phyloP scores from a whole-genome alignment of 352 stramenopile species.

The Globisporangium emineosum region DNA sequence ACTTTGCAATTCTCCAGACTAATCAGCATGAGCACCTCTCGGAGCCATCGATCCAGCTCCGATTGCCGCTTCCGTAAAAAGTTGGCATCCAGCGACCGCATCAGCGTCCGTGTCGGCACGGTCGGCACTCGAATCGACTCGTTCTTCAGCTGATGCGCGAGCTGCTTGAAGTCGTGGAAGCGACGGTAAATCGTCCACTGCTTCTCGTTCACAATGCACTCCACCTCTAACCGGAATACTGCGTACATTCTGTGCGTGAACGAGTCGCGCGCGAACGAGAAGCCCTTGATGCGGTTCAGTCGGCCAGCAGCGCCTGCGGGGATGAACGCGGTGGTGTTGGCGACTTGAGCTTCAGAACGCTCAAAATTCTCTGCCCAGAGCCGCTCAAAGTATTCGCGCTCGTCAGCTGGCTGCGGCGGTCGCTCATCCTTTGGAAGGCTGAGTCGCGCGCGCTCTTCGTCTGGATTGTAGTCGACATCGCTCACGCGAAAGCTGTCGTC shows the following conservation, averaged over 20 bases:
- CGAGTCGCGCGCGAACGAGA: constrained; percentile 67
- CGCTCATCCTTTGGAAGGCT: constrained; percentile 70
- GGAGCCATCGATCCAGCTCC: constrained; percentile 82
- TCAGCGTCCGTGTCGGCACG: constrained; percentile 74
- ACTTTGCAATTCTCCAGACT: constrained; percentile 78
- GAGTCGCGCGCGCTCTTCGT: constrained; percentile 20
- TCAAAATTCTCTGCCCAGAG: constrained; percentile 86
- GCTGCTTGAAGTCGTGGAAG: constrained; percentile 86
- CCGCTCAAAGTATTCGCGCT: constrained; percentile 80
- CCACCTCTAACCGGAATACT: constrained; percentile 79
- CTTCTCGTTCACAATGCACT: constrained; percentile 84
- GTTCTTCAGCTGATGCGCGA: constrained; percentile 79
- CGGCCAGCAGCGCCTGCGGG: constrained; percentile 59
- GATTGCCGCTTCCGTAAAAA: constrained; percentile 84
- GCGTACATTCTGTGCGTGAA: constrained; percentile 74
- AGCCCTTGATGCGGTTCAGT: constrained; percentile 79
- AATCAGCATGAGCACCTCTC: constrained; percentile 79
- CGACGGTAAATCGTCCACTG: constrained; percentile 86
- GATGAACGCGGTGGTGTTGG: constrained; percentile 66
- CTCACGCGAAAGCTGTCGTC: constrained; percentile 58
- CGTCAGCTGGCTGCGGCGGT: constrained; percentile 61
- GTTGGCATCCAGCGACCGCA: constrained; percentile 75
- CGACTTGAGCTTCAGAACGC: constrained; percentile 63
- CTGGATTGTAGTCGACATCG: constrained; percentile 25
- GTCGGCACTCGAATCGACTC: constrained; percentile 72